Evolutionary conservation across 78 protist genomes (phyloP).

Genomic region (Dictyostelium firmibasis): DNA sequence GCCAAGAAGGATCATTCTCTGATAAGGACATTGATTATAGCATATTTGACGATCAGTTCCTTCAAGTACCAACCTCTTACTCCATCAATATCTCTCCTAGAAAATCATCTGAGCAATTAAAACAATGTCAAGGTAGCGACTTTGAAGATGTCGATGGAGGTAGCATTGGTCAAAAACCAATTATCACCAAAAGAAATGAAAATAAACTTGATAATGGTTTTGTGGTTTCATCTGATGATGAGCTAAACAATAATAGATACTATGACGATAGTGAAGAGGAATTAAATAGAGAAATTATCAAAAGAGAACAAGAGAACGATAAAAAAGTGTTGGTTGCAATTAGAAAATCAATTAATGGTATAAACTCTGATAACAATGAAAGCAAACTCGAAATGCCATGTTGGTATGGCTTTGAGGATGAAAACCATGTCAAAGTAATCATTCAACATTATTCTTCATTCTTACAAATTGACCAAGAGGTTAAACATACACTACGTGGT

Average conservation of each 20-base stretch:
- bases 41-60: background rate
- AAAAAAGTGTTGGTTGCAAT: conserved; percentile 22
- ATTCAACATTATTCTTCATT: background rate
- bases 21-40: background rate
- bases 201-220: background rate
- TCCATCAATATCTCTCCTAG: conserved; percentile 16
- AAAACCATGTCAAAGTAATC: conserved; percentile 4
- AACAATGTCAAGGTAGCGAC: background rate
- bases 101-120: background rate
- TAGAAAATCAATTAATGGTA: conserved; percentile 32
- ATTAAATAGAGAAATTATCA: background rate
- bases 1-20: conserved; percentile 6
- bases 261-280: background rate
- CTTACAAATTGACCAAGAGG: conserved; percentile 22
- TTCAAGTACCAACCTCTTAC: conserved; percentile 3
- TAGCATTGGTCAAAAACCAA: background rate
- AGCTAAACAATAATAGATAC: background rate
- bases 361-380: background rate
- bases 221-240: conserved; percentile 27
- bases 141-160: background rate
- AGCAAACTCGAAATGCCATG: background rate
- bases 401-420: conserved; percentile 67
- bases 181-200: background rate
- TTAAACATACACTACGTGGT: conserved; percentile 7
- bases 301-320: background rate